A percentile compares a stretch with the other conserved stretches of the same genome.
phyloP scores from a whole-genome alignment of 768 basidiomycete species.

The Bullera alba region DNA sequence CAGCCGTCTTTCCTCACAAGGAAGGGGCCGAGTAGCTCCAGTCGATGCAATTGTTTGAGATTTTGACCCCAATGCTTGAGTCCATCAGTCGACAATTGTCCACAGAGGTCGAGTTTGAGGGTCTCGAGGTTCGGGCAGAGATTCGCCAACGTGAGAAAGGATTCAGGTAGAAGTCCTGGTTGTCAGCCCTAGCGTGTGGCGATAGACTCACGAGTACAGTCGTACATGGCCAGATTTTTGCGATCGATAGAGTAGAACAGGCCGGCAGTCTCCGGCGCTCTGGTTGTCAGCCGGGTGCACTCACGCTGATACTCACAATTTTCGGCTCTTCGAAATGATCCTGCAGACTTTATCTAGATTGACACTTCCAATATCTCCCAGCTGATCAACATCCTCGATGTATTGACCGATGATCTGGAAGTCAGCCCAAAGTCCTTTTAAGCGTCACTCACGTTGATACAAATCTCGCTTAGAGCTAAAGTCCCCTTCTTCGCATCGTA shows the following conservation, averaged over 20 bases:
- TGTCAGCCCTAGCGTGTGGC: background rate
- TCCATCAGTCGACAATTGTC: slow-evolving; percentile 57
- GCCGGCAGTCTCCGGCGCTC: slow-evolving; percentile 68
- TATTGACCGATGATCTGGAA: slow-evolving; percentile 69
- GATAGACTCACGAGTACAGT: slow-evolving; percentile 73
- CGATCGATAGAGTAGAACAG: slow-evolving; percentile 77
- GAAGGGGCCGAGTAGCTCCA: slow-evolving; percentile 75
- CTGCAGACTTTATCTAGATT: slow-evolving; percentile 80
- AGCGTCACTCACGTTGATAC: slow-evolving; percentile 59
- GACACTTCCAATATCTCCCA: slow-evolving; percentile 76
- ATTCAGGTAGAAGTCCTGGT: slow-evolving; percentile 62
- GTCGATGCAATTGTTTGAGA: slow-evolving; percentile 59
- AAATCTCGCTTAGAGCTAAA: slow-evolving; percentile 66
- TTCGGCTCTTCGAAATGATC: slow-evolving; percentile 70
- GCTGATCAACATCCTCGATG: slow-evolving; percentile 67
- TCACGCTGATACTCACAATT: slow-evolving; percentile 57
- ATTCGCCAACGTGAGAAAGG: slow-evolving; percentile 62
- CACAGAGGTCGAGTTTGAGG: slow-evolving; percentile 78
- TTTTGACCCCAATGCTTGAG: slow-evolving; percentile 53
- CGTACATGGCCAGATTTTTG: slow-evolving; percentile 65
- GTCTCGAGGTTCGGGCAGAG: slow-evolving; percentile 77
- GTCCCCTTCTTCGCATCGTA: slow-evolving; percentile 59
- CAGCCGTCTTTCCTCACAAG: slow-evolving; percentile 63
- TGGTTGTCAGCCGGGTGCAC: slow-evolving; percentile 35
- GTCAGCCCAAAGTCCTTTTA: background rate